These are phyloP conservation scores for Annona cherimola DNA, from an alignment of 164 flowering plant species.

Conservation along the genomic window DNA sequence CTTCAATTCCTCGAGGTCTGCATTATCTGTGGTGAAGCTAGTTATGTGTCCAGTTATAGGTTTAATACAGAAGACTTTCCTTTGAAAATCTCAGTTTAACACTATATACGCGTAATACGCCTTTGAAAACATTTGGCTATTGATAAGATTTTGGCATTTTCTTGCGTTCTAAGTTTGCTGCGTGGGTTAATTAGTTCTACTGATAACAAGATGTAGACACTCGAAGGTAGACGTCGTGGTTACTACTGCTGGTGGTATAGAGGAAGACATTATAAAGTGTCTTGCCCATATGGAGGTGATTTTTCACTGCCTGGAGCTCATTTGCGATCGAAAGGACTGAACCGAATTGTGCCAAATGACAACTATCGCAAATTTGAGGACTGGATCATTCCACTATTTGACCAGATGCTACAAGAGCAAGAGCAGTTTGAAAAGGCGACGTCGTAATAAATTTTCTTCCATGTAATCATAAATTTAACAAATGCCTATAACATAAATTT, in stretches of 20 bases:
- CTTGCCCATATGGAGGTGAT: slow-evolving; percentile 81
- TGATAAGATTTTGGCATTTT: no score
- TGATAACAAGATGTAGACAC: slow-evolving; percentile 5
- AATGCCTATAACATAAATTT: no score
- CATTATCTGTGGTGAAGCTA: no score
- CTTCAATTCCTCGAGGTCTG: no score
- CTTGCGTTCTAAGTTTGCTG: not conserved
- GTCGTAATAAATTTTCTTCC: no score
- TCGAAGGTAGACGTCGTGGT: slow-evolving; percentile 90
- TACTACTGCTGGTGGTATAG: slow-evolving; percentile 95
- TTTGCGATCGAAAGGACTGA: slow-evolving; percentile 84
- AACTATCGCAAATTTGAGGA: slow-evolving; percentile 98
- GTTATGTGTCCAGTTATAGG: no score
- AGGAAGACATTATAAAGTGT: slow-evolving; percentile 93
- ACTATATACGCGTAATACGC: no score
- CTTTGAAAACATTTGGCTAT: no score
- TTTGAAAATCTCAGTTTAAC: no score
- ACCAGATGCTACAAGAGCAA: slow-evolving; percentile 78
- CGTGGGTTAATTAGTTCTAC: not conserved
- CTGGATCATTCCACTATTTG: slow-evolving; percentile 92
- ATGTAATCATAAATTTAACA: no score
- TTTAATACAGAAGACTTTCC: no score
- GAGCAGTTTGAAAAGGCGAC: slow-evolving; percentile 72
- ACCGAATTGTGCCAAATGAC: slow-evolving; percentile 94
- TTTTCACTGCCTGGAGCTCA: slow-evolving; percentile 75